phyloP scores from a whole-genome alignment of 495 filamentous ascomycete genomes.

The Ascobolus immersus region DNA sequence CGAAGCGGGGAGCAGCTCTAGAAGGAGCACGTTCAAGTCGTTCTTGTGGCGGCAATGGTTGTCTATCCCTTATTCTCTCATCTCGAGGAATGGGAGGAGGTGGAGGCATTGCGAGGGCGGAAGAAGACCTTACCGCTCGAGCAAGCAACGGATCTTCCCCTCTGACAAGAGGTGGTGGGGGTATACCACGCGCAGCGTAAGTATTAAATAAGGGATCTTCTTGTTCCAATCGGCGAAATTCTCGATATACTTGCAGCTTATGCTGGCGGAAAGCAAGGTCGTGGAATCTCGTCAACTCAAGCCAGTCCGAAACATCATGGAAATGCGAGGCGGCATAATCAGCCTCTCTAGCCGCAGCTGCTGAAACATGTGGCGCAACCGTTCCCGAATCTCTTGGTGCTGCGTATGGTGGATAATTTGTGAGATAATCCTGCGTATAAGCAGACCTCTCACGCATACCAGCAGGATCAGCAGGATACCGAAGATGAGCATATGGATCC shows the following conservation, averaged over 20 bases:
- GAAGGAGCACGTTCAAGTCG: not conserved
- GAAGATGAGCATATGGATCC: slow-evolving; percentile 11
- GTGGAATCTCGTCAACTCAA: slow-evolving; percentile 33
- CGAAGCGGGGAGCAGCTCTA: not conserved
- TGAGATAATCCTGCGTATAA: too few relatives aligned
- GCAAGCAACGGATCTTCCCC: not conserved
- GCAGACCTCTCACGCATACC: not conserved
- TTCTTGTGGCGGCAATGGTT: not conserved
- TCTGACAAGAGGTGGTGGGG: not conserved
- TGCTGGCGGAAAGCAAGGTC: slow-evolving; percentile 24
- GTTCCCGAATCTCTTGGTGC: too few relatives aligned
- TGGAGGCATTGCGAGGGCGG: slow-evolving; percentile 8
- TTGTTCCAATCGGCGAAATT: slow-evolving; percentile 21
- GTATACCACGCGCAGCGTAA: not conserved
- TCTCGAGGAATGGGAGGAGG: slow-evolving; percentile 6
- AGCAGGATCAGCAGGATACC: slow-evolving; percentile 5
- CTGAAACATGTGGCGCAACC: too few relatives aligned
- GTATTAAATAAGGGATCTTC: too few relatives aligned
- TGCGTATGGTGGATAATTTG: too few relatives aligned
- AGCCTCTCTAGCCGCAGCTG: slow-evolving; percentile 11
- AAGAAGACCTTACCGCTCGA: not conserved
- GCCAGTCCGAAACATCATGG: slow-evolving; percentile 32
- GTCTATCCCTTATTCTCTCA: not conserved
- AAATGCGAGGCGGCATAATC: slow-evolving; percentile 17
- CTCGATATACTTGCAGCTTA: slow-evolving; percentile 22